phyloP scores from a whole-genome alignment of 2,329 filamentous ascomycete genomes.

The Zymoseptoria ardabiliae region DNA sequence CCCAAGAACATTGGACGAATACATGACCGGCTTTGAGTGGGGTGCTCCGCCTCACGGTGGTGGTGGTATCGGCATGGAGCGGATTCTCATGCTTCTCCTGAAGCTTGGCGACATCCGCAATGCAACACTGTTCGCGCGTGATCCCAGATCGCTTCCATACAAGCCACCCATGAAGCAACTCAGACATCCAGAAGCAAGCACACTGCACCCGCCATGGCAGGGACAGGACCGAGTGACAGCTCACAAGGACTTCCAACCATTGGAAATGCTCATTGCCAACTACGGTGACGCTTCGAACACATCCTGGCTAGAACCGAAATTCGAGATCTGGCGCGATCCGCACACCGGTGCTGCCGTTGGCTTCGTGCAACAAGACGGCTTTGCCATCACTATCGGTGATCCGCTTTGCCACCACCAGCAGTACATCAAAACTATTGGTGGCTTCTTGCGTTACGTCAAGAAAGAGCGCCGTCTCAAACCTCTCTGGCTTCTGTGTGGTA shows the following conservation, averaged over 20 bases:
- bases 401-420: slow-evolving; percentile 76
- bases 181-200: slow-evolving; percentile 84
- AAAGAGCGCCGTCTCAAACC: slow-evolving; percentile 67
- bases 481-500: slow-evolving; percentile 81
- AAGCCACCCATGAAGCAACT: slow-evolving; percentile 56
- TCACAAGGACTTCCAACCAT: slow-evolving; percentile 55
- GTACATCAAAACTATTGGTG: slow-evolving; percentile 63
- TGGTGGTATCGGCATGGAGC: slow-evolving; percentile 82
- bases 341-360: slow-evolving; percentile 75
- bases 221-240: slow-evolving; percentile 42
- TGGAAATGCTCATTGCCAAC: slow-evolving; percentile 87
- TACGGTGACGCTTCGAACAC: slow-evolving; percentile 93
- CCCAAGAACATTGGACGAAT: slow-evolving; percentile 80
- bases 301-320: slow-evolving; percentile 84
- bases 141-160: slow-evolving; percentile 77
- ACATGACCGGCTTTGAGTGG: slow-evolving; percentile 80
- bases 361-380: slow-evolving; percentile 69
- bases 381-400: slow-evolving; percentile 78
- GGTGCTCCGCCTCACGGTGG: slow-evolving; percentile 85
- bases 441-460: slow-evolving; percentile 68
- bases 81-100: slow-evolving; percentile 77
- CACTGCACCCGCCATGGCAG: slow-evolving; percentile 60
- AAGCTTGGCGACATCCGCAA: slow-evolving; percentile 84
- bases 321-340: slow-evolving; percentile 77
- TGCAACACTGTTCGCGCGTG: slow-evolving; percentile 77